Percentiles rank a stretch among this genome's conserved stretches.
Conservation (phyloP, 768 basidiomycete genomes). For the Mrakia frigida region DNA sequence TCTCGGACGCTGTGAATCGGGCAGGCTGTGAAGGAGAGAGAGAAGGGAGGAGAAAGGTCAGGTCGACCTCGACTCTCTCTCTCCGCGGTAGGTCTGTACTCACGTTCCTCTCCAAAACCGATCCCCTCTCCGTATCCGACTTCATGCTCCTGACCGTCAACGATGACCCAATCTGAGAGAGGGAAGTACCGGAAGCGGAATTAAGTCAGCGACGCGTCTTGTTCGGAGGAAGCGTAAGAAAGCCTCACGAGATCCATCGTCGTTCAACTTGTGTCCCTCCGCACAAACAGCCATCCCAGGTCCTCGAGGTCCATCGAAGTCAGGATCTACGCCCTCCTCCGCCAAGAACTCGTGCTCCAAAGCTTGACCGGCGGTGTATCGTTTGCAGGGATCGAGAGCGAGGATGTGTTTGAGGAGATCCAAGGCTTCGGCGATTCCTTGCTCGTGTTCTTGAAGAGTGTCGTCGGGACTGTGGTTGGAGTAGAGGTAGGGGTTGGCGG, state of each 20-base stretch:
- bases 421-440: constrained; percentile 62
- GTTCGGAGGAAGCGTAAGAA: too few species aligned
- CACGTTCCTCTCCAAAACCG: constrained; percentile 29
- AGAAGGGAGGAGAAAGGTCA: not conserved
- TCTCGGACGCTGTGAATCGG: constrained; percentile 27
- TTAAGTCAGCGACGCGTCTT: not conserved
- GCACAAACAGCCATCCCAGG: constrained; percentile 25
- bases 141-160: constrained; percentile 12
- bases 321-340: constrained; percentile 49
- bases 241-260: constrained; percentile 8
- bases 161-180: constrained; percentile 18
- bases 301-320: constrained; percentile 35
- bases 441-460: constrained; percentile 54
- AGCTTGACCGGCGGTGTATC: constrained; percentile 69
- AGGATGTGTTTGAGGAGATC: constrained; percentile 69
- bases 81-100: not conserved
- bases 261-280: constrained; percentile 2
- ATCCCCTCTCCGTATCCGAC: constrained; percentile 31
- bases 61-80: too few species aligned
- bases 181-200: not conserved
- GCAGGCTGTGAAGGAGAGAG: constrained; percentile 15
- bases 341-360: constrained; percentile 72
- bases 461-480: constrained; percentile 42
- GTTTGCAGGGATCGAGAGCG: constrained; percentile 67
- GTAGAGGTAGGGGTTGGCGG: constrained; percentile 61